phyloP scores from a whole-genome alignment of 371 early-diverging fungal species.

The Actinomortierella ambigua region DNA sequence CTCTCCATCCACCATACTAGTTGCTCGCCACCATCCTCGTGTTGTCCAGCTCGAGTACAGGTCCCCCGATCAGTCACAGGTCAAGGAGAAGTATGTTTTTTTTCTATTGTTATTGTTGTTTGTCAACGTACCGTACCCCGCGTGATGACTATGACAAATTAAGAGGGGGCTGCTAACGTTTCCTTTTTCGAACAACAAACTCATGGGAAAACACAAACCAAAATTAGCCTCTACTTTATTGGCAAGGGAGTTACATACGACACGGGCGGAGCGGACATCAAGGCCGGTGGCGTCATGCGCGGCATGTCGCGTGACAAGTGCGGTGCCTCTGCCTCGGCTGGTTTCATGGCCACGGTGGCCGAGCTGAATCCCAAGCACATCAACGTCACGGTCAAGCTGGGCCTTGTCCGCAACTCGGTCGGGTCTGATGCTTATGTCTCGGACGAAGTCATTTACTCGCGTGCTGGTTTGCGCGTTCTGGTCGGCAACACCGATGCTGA shows the following conservation, averaged over 20 bases:
- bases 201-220: background rate
- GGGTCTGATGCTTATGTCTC: slow-evolving; percentile 82
- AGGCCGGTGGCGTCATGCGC: slow-evolving; percentile 84
- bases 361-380: slow-evolving; percentile 66
- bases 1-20: slow-evolving; percentile 26
- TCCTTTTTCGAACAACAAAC: no score
- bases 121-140: no score
- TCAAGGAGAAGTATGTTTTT: slow-evolving; percentile 78
- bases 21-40: slow-evolving; percentile 76
- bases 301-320: slow-evolving; percentile 94
- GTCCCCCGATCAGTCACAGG: slow-evolving; percentile 73
- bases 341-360: slow-evolving; percentile 76
- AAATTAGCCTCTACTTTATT: slow-evolving; percentile 75
- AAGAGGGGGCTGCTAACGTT: no score
- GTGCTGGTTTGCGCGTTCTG: slow-evolving; percentile 83
- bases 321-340: slow-evolving; percentile 88
- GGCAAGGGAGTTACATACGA: slow-evolving; percentile 94
- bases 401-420: slow-evolving; percentile 83
- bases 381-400: slow-evolving; percentile 74
- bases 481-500: slow-evolving; percentile 92
- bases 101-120: no score
- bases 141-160: no score
- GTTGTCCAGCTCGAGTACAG: slow-evolving; percentile 82
- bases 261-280: slow-evolving; percentile 90
- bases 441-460: slow-evolving; percentile 82